Evolutionary conservation across 176 grass and related monocot species (phyloP).

Genomic region (Chloris gayana): DNA sequence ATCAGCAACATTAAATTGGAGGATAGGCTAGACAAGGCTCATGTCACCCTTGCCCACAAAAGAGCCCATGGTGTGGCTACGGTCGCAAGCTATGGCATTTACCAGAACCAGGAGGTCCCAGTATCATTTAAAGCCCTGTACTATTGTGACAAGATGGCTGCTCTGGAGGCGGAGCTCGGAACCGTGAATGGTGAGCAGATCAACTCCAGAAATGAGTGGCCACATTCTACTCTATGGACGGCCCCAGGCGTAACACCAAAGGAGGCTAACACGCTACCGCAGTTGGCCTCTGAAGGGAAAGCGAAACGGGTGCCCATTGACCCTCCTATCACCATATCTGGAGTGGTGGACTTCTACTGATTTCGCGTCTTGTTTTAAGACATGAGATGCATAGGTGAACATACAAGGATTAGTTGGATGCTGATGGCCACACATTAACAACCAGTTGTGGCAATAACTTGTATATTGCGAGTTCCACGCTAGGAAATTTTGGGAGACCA

Average conservation of each 20-base stretch:
- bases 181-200: constrained; percentile 71
- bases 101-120: constrained; percentile 69
- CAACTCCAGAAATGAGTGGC: constrained; percentile 76
- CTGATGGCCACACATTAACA: neutral
- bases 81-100: constrained; percentile 73
- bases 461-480: constrained; percentile 3
- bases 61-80: constrained; percentile 79
- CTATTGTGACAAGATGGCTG: constrained; percentile 72
- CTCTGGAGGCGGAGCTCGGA: constrained; percentile 66
- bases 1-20: constrained; percentile 51
- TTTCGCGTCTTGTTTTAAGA: neutral
- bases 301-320: constrained; percentile 64
- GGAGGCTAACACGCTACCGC: constrained; percentile 73
- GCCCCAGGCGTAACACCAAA: constrained; percentile 61
- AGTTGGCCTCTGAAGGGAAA: constrained; percentile 59
- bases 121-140: constrained; percentile 62
- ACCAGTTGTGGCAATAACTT: neutral
- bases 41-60: constrained; percentile 95
- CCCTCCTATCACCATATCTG: constrained; percentile 52
- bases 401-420: constrained; percentile 1
- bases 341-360: constrained; percentile 84
- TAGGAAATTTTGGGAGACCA: neutral
- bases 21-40: constrained; percentile 70
- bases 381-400: neutral
- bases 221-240: constrained; percentile 87